Conservation (phyloP, 2,329 filamentous ascomycete species). For the Claviceps sp. region DNA sequence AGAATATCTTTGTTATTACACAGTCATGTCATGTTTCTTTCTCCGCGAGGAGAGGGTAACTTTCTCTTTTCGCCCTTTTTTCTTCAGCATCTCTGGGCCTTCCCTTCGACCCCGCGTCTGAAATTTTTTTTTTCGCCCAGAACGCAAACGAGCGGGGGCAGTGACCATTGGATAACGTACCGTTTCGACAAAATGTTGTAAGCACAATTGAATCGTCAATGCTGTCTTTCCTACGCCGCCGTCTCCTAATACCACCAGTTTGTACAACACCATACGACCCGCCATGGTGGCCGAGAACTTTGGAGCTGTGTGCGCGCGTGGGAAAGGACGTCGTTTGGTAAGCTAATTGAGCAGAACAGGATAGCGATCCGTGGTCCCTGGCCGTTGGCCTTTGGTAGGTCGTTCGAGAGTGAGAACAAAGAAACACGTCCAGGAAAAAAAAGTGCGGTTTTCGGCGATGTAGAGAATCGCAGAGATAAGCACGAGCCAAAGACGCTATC, state of each 20-base stretch:
- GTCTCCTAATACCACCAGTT: conserved; percentile 88
- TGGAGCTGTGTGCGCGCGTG: neutral
- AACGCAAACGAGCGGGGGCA: neutral
- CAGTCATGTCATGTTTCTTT: neutral
- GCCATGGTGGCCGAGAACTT: conserved; percentile 44
- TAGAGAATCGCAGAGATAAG: neutral
- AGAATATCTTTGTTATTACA: conserved; percentile 1
- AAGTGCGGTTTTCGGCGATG: neutral
- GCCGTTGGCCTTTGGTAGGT: neutral
- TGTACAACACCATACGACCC: conserved; percentile 91
- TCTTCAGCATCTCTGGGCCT: neutral
- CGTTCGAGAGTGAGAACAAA: neutral
- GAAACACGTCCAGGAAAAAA: neutral
- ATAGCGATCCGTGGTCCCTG: neutral
- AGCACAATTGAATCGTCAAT: conserved; percentile 87
- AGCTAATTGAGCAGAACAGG: neutral
- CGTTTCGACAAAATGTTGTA: conserved; percentile 97
- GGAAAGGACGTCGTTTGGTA: neutral
- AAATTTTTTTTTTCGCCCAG: neutral
- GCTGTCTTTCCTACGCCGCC: conserved; percentile 91
- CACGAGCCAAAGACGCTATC: neutral
- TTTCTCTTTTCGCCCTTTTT: neutral
- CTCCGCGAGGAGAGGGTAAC: neutral
- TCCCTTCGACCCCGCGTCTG: neutral
- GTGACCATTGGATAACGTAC: conserved; percentile 29